These are phyloP conservation scores for Odontarrhena argentea DNA, from an alignment of 345 rosid genomes.

Conservation along the genomic window DNA sequence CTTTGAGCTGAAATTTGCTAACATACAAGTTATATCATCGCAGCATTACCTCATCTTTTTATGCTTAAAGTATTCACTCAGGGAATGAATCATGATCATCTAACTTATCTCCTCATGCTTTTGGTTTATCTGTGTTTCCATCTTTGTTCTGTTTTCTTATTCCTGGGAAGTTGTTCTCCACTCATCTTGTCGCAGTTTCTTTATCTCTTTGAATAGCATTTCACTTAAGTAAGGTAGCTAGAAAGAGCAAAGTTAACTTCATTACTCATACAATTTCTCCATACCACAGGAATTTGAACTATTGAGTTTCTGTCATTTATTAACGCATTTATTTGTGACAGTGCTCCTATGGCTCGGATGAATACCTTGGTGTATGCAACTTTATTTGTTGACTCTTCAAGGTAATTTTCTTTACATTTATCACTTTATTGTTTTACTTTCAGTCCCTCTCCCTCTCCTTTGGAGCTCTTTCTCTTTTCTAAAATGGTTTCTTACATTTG, in stretches of 20 bases:
- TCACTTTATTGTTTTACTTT: conserved; percentile 17
- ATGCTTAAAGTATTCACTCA: conserved; percentile 8
- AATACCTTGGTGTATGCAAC: conserved; percentile 84
- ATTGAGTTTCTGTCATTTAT: conserved; percentile 12
- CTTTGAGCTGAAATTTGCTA: background rate
- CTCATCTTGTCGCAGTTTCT: conserved; percentile 2
- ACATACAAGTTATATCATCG: background rate
- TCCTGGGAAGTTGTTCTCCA: conserved; percentile 12
- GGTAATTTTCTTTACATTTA: conserved; percentile 48
- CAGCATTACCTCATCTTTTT: background rate
- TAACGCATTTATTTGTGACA: conserved; percentile 37
- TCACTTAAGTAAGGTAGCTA: background rate
- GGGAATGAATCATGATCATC: conserved; percentile 4
- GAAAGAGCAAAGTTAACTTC: conserved; percentile 2
- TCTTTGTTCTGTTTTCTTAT: conserved; percentile 23
- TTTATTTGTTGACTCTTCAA: conserved; percentile 73
- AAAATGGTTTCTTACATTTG: conserved; percentile 19
- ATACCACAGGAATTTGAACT: background rate
- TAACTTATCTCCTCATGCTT: background rate
- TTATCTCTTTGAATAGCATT: conserved; percentile 1
- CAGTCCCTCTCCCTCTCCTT: conserved; percentile 4
- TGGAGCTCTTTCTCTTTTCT: conserved; percentile 22
- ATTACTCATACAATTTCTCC: conserved; percentile 13
- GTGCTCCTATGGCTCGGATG: conserved; percentile 82
- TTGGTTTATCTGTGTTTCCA: background rate